These are phyloP conservation scores for Solanum pinnatisectum DNA, from an alignment of 257 asterid species.

Conservation along the genomic window DNA sequence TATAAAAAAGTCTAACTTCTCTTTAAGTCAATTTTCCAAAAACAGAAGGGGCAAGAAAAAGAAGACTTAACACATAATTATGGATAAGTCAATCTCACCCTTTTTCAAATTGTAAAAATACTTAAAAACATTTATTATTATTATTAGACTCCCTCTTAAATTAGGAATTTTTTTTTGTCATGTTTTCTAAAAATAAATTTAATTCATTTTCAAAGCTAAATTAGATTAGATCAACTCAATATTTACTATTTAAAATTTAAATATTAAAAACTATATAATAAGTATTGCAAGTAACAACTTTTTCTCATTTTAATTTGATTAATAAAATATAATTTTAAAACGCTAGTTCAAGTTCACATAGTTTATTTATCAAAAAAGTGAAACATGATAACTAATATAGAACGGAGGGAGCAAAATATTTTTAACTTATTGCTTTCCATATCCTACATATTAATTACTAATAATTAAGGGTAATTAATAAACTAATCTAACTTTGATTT, in stretches of 20 bases:
- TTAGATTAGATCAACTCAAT: background rate
- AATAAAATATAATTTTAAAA: too few relatives aligned
- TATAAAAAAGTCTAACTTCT: background rate
- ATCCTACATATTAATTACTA: background rate
- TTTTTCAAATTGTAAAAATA: background rate
- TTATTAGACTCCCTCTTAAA: background rate
- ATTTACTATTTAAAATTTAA: too few relatives aligned
- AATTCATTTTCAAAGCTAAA: too few relatives aligned
- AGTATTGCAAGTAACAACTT: too few relatives aligned
- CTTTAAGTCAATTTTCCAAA: background rate
- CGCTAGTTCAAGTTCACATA: background rate
- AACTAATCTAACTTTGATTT: background rate
- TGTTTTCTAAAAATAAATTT: too few relatives aligned
- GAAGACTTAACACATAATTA: background rate
- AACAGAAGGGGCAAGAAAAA: background rate
- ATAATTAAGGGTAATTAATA: background rate
- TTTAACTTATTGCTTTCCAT: background rate
- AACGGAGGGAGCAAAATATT: background rate
- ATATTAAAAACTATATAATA: too few relatives aligned
- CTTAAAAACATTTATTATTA: background rate
- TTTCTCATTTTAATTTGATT: too few relatives aligned
- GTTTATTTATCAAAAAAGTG: background rate
- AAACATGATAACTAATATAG: background rate
- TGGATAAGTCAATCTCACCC: background rate
- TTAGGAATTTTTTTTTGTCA: background rate